phyloP scores from a whole-genome alignment of 768 basidiomycete species.

The Hericium erinaceus region DNA sequence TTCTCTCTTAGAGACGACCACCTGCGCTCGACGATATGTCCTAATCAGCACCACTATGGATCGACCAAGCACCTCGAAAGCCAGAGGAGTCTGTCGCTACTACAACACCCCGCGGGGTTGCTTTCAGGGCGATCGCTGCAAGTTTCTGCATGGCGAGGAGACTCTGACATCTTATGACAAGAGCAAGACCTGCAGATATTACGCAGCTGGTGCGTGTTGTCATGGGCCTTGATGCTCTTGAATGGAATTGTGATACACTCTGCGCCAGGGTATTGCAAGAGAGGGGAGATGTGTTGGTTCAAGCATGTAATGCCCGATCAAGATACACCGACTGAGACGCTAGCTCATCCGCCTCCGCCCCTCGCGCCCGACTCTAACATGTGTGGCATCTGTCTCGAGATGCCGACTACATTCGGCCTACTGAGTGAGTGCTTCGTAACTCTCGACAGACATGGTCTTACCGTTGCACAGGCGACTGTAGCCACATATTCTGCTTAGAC shows the following conservation, averaged over 20 bases:
- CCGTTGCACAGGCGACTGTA: slow-evolving; percentile 48
- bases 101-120: slow-evolving; percentile 59
- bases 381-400: slow-evolving; percentile 73
- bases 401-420: slow-evolving; percentile 58
- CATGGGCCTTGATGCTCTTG: too few relatives aligned
- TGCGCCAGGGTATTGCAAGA: slow-evolving; percentile 55
- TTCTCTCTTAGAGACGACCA: not conserved
- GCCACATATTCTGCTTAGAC: slow-evolving; percentile 67
- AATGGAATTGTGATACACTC: too few relatives aligned
- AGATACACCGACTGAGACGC: not conserved
- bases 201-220: slow-evolving; percentile 38
- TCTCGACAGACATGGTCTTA: not conserved
- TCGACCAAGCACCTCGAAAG: slow-evolving; percentile 59
- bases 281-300: slow-evolving; percentile 72
- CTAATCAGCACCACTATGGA: slow-evolving; percentile 11
- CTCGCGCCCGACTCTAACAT: slow-evolving; percentile 36
- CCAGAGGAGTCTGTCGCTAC: slow-evolving; percentile 65
- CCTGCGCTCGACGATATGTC: slow-evolving; percentile 1
- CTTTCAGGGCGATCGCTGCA: slow-evolving; percentile 59
- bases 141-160: slow-evolving; percentile 61
- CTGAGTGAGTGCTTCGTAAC: slow-evolving; percentile 34
- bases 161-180: slow-evolving; percentile 61
- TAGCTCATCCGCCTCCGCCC: slow-evolving; percentile 1
- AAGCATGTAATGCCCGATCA: slow-evolving; percentile 34
- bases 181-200: slow-evolving; percentile 61